Evolutionary conservation across 441 rosid species (phyloP).

Genomic region (Kokia cookei): DNA sequence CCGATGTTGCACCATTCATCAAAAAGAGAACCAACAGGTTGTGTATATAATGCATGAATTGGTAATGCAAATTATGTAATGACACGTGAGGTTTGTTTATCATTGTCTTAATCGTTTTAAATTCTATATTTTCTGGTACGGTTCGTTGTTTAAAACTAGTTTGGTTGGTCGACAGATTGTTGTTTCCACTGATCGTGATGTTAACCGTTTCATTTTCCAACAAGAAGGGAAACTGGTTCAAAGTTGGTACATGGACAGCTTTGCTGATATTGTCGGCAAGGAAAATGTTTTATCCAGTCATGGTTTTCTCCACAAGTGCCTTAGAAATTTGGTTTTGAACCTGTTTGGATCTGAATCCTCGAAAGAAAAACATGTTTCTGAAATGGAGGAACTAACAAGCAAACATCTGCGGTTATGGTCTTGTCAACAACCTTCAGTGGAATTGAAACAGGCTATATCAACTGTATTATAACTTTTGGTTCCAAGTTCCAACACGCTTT

Average conservation of each 20-base stretch:
- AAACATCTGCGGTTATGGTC: slow-evolving; percentile 20
- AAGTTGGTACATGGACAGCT: slow-evolving; percentile 6
- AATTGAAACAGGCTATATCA: slow-evolving; percentile 22
- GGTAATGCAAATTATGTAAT: background rate
- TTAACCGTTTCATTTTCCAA: slow-evolving; percentile 17
- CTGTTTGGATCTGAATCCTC: slow-evolving; percentile 20
- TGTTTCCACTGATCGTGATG: slow-evolving; percentile 17
- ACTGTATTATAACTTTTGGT: background rate
- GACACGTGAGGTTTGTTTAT: too few relatives aligned
- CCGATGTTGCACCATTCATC: background rate
- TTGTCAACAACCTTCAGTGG: slow-evolving; percentile 7
- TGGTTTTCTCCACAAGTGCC: slow-evolving; percentile 17
- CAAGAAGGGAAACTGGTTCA: slow-evolving; percentile 21
- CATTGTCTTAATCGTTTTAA: too few relatives aligned
- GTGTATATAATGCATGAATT: background rate
- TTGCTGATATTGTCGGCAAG: background rate
- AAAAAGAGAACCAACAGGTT: background rate
- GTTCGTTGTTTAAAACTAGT: slow-evolving; percentile 7
- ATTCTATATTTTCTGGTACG: background rate
- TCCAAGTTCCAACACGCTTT: background rate
- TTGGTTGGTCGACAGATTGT: slow-evolving; percentile 17
- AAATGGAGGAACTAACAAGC: slow-evolving; percentile 15
- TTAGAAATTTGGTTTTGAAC: slow-evolving; percentile 19
- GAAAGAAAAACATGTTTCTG: slow-evolving; percentile 12
- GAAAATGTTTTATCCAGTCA: background rate